These are phyloP conservation scores for Kodamaea sagamina DNA, from an alignment of 805 yeast genomes.

Conservation along the genomic window DNA sequence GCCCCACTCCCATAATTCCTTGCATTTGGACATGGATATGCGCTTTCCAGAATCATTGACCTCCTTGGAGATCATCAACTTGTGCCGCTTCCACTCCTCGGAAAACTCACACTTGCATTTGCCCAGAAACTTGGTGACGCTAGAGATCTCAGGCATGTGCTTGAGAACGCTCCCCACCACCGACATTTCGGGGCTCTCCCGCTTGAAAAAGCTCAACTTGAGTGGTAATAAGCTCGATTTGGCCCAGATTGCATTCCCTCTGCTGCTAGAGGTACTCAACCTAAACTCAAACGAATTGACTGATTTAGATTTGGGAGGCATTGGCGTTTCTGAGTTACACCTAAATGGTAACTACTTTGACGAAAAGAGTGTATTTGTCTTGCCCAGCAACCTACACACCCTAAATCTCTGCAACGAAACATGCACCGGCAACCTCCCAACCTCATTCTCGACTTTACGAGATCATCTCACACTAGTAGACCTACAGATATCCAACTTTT, in stretches of 20 bases:
- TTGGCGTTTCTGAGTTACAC: neutral
- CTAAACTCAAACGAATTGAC: conserved; percentile 2
- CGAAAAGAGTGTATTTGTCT: neutral
- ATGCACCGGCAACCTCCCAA: neutral
- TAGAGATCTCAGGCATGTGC: conserved; percentile 2
- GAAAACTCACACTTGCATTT: neutral
- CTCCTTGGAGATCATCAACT: neutral
- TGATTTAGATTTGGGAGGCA: neutral
- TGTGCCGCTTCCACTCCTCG: conserved; percentile 2
- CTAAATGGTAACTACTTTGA: conserved; percentile 2
- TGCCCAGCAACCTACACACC: neutral
- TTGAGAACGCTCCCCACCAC: neutral
- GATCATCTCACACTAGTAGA: neutral
- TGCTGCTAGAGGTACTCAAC: neutral
- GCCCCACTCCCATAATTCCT: neutral
- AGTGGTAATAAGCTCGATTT: conserved; percentile 1
- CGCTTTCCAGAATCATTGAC: conserved; percentile 1
- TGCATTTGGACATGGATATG: conserved; percentile 2
- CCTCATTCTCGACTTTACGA: neutral
- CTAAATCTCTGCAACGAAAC: neutral
- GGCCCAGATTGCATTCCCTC: neutral
- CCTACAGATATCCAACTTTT: conserved; percentile 1
- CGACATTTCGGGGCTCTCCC: conserved; percentile 1
- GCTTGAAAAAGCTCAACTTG: neutral
- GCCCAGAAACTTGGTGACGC: conserved; percentile 1